Percentiles rank a stretch among this genome's conserved stretches.
phyloP scores from a whole-genome alignment of 768 basidiomycete genomes.

The Mycena chlorophos region DNA sequence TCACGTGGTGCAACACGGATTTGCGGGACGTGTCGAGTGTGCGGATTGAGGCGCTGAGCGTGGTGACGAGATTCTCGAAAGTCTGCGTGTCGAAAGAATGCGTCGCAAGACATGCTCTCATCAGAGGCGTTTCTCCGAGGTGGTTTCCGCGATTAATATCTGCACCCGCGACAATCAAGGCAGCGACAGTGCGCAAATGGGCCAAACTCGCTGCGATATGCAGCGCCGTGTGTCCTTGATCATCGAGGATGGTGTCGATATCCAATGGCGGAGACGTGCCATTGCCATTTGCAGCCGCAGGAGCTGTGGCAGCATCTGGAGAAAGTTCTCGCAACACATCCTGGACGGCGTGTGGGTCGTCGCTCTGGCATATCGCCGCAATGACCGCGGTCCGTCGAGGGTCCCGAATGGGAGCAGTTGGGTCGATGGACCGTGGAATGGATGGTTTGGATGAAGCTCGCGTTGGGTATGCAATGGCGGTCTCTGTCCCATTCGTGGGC shows the following conservation, averaged over 20 bases:
- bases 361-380: slow-evolving; percentile 65
- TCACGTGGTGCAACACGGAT: slow-evolving; percentile 89
- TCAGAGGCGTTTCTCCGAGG: slow-evolving; percentile 91
- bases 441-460: slow-evolving; percentile 73
- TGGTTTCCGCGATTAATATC: slow-evolving; percentile 91
- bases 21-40: slow-evolving; percentile 87
- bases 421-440: slow-evolving; percentile 52
- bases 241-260: slow-evolving; percentile 85
- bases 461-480: slow-evolving; percentile 44
- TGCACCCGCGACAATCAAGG: slow-evolving; percentile 75
- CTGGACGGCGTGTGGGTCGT: slow-evolving; percentile 63
- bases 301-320: slow-evolving; percentile 40
- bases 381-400: slow-evolving; percentile 62
- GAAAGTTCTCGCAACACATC: slow-evolving; percentile 67
- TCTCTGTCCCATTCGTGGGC: slow-evolving; percentile 40
- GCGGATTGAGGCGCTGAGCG: slow-evolving; percentile 72
- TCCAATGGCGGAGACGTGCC: slow-evolving; percentile 43
- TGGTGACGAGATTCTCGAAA: slow-evolving; percentile 64
- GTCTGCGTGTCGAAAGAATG: slow-evolving; percentile 79
- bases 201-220: slow-evolving; percentile 91
- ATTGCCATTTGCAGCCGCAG: slow-evolving; percentile 29
- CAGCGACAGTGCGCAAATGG: slow-evolving; percentile 62
- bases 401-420: slow-evolving; percentile 51
- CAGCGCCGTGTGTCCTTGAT: slow-evolving; percentile 91
- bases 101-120: slow-evolving; percentile 87